phyloP scores from a whole-genome alignment of 2,329 filamentous ascomycete species.

The Colletotrichum australisinense region DNA sequence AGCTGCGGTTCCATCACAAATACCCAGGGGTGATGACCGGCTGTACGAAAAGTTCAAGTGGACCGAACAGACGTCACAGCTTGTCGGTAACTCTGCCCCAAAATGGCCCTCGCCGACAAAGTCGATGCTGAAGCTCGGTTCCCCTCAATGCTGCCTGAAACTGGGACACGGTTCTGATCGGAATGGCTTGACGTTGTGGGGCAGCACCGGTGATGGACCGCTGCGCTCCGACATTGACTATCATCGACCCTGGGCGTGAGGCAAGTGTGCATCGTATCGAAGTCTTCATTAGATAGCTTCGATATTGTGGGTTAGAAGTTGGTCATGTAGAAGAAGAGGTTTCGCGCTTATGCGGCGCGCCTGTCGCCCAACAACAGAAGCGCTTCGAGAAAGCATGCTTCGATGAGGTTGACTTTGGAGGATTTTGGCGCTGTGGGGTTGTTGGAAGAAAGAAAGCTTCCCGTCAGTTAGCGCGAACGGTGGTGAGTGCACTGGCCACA shows the following conservation, averaged over 20 bases:
- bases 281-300: not conserved
- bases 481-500: conserved; percentile 32
- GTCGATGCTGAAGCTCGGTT: not conserved
- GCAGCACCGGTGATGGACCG: not conserved
- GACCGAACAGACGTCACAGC: not conserved
- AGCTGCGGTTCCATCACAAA: conserved; percentile 2
- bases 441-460: conserved; percentile 13
- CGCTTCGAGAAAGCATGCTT: conserved; percentile 14
- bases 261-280: conserved; percentile 9
- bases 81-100: not conserved
- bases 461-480: conserved; percentile 19
- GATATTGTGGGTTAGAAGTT: not conserved
- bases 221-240: not conserved
- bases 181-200: conserved; percentile 1
- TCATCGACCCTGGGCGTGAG: not conserved
- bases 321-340: not conserved
- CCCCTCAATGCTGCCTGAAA: conserved; percentile 7
- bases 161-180: not conserved
- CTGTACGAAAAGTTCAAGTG: conserved; percentile 6
- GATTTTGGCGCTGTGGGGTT: conserved; percentile 30
- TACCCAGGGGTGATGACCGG: not conserved
- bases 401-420: conserved; percentile 21
- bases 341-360: conserved; percentile 23
- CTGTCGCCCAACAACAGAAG: conserved; percentile 9
- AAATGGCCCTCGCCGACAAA: not conserved